Evolutionary conservation across 805 yeast species (phyloP), one percentile per base, ranked within the genome.

Genomic region (Cyberlindnera samutprakarnensis): DNA sequence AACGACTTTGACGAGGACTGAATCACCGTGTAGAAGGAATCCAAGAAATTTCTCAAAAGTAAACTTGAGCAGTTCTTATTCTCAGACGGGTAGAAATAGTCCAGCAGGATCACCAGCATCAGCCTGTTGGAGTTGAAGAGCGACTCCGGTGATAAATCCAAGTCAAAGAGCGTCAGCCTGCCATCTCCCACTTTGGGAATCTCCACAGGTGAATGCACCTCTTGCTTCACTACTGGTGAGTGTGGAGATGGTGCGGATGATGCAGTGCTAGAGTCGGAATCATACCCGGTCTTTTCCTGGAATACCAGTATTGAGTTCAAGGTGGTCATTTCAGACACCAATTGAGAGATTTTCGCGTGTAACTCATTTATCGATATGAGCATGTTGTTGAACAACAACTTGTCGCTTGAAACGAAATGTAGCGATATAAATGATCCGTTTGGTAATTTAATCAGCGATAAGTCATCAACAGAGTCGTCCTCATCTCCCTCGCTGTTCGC

Each of bases 21-120:
- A 14, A 47, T 41, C 21, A 47, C 45, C 18, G 38, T 38, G 32
- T 44, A 50, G 39, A 45, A 50, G 1, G 54, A 49, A 23, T 41
- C 33, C 14, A 50, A 24, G 24, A 42, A 50, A 25, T 49, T 50
- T 4, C 32, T 24, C 11, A 47, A 22, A 20, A 50, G 36, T 3
- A n/a, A n/a, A n/a, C n/a, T n/a, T n/a, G n/a, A n/a, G n/a, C n/a
- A n/a, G n/a, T n/a, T n/a, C n/a, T n/a, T n/a, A n/a, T 14, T 33
- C 17, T 16, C 28, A n/a, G 32, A 32, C 1, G 49, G 46, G 19
- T 43, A 43, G 22, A 37, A 43, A 27, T 38, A 38, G 3, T 46
- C 39, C 0, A 43, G 21, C 1, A 44, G 25, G 9, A 39, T 28
- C 4, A 47, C 33, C 9, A 47, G 34, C 2, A 43, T 38, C 9